Evolutionary conservation across 1,139 yeast genomes (phyloP).

Genomic region (Neolecta irregularis): DNA sequence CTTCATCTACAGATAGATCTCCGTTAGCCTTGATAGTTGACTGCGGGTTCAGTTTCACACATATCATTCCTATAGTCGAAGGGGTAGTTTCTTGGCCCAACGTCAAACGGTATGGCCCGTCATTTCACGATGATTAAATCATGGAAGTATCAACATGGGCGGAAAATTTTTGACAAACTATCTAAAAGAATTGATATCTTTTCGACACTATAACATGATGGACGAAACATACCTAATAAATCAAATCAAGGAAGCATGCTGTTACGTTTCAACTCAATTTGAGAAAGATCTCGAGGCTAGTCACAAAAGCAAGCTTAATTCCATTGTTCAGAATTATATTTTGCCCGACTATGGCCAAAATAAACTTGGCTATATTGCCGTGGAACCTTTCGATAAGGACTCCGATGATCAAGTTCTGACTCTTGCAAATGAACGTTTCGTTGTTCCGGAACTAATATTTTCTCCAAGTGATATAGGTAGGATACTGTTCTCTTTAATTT

Average conservation of each 20-base stretch:
- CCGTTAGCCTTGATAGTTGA: conserved; percentile 48
- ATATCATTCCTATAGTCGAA: conserved; percentile 70
- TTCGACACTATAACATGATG: conserved; percentile 82
- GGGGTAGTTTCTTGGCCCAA: conserved; percentile 72
- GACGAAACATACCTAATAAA: conserved; percentile 80
- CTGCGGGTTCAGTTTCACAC: conserved; percentile 75
- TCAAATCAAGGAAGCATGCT: conserved; percentile 67
- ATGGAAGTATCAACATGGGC: conserved; percentile 46
- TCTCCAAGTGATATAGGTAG: conserved; percentile 58
- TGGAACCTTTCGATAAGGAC: neutral
- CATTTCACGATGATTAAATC: neutral
- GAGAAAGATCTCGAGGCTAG: conserved; percentile 34
- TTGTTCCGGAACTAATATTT: conserved; percentile 73
- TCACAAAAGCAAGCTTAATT: conserved; percentile 4
- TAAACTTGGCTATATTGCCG: conserved; percentile 31
- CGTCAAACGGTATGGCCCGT: conserved; percentile 37
- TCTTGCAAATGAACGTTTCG: conserved; percentile 69
- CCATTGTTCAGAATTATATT: conserved; percentile 42
- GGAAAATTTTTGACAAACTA: conserved; percentile 76
- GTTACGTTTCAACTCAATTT: conserved; percentile 60
- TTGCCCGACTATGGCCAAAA: conserved; percentile 51
- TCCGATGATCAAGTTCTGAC: conserved; percentile 48
- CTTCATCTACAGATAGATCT: neutral
- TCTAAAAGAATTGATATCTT: conserved; percentile 69
- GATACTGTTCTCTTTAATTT: neutral